phyloP scores from a whole-genome alignment of 2,329 filamentous ascomycete species.

The Plectosphaerella plurivora region DNA sequence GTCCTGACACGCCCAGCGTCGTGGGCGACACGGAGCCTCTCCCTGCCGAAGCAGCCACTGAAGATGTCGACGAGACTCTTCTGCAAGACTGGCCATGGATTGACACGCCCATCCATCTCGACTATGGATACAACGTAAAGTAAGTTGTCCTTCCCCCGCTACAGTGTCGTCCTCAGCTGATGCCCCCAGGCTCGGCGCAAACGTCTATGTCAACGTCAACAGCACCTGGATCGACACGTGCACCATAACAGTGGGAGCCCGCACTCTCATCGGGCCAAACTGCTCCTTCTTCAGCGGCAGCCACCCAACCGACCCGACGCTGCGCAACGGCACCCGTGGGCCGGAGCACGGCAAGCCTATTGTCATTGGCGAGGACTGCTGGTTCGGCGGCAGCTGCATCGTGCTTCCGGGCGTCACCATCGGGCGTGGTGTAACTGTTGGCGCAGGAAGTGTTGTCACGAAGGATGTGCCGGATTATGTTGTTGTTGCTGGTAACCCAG shows the following conservation, averaged over 20 bases:
- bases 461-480: slow-evolving; percentile 64
- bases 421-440: slow-evolving; percentile 68
- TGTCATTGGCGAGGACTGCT: slow-evolving; percentile 74
- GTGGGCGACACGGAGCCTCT: slow-evolving; percentile 57
- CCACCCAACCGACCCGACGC: slow-evolving; percentile 70
- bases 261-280: slow-evolving; percentile 75
- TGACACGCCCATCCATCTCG: slow-evolving; percentile 63
- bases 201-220: slow-evolving; percentile 72
- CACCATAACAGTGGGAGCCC: slow-evolving; percentile 66
- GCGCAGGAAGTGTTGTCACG: slow-evolving; percentile 79
- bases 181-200: slow-evolving; percentile 52
- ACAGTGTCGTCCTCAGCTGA: background rate
- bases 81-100: slow-evolving; percentile 65
- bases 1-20: slow-evolving; percentile 41
- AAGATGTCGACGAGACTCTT: slow-evolving; percentile 60
- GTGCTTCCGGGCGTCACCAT: slow-evolving; percentile 76
- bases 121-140: slow-evolving; percentile 75
- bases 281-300: slow-evolving; percentile 70
- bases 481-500: slow-evolving; percentile 65
- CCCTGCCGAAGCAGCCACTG: slow-evolving; percentile 51
- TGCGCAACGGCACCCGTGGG: slow-evolving; percentile 70
- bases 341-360: slow-evolving; percentile 74
- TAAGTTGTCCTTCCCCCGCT: slow-evolving; percentile 18
- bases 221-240: slow-evolving; percentile 75
- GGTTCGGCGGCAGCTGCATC: slow-evolving; percentile 68